Conservation (phyloP, 768 basidiomycete genomes). For the Hygrophoropsis aurantiaca region DNA sequence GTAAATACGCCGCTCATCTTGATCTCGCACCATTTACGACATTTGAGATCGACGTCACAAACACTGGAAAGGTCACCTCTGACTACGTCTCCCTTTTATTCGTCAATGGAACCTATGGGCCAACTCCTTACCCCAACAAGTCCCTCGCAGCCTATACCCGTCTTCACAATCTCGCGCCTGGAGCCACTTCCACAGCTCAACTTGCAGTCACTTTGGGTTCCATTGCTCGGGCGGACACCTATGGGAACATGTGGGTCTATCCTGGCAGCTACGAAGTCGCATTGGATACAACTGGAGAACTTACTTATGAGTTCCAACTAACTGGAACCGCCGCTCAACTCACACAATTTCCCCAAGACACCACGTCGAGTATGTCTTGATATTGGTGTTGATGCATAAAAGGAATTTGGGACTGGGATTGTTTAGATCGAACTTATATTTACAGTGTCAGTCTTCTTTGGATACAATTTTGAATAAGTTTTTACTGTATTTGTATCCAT, state of each 20-base stretch:
- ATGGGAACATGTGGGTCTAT: slow-evolving; percentile 46
- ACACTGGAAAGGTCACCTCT: slow-evolving; percentile 47
- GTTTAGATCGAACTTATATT: too few relatives aligned
- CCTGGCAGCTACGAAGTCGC: slow-evolving; percentile 41
- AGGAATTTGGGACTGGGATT: too few relatives aligned
- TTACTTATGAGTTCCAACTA: slow-evolving; percentile 43
- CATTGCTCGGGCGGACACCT: slow-evolving; percentile 46
- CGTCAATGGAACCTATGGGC: slow-evolving; percentile 46
- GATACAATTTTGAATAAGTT: too few relatives aligned
- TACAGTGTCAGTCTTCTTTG: too few relatives aligned
- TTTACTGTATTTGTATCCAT: too few relatives aligned
- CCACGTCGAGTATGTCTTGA: too few relatives aligned
- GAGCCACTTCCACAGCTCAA: slow-evolving; percentile 28
- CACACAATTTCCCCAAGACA: slow-evolving; percentile 38
- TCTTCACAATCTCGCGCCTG: slow-evolving; percentile 30
- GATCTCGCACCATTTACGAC: slow-evolving; percentile 50
- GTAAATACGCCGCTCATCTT: slow-evolving; percentile 18
- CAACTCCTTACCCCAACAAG: slow-evolving; percentile 52
- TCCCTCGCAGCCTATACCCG: slow-evolving; percentile 50
- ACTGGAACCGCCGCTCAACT: slow-evolving; percentile 42
- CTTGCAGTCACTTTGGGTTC: slow-evolving; percentile 47
- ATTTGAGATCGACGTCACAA: slow-evolving; percentile 47
- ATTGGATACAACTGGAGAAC: slow-evolving; percentile 40
- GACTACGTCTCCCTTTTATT: slow-evolving; percentile 59
- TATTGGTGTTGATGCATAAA: too few relatives aligned